Percentiles rank a stretch among this genome's conserved stretches.
Conservation (phyloP, 192 early-diverging fungal genomes). For the Neocallimastix lanati region DNA sequence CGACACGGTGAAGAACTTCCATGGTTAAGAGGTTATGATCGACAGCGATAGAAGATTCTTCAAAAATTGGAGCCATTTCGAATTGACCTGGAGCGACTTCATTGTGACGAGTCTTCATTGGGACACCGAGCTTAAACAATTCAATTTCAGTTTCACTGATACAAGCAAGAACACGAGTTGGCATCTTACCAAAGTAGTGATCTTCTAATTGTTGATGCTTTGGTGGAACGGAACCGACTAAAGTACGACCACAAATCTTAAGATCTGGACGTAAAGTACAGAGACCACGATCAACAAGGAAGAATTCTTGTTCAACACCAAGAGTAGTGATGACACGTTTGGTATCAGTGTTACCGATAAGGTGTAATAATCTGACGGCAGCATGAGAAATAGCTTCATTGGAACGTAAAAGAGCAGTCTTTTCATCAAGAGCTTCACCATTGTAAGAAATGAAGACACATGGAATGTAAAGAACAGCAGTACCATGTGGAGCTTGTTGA, state of each 20-base stretch:
- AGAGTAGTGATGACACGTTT: conserved; percentile 79
- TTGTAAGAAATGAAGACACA: no score
- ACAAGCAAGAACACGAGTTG: conserved; percentile 70
- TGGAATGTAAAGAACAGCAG: no score
- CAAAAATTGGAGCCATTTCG: conserved; percentile 95
- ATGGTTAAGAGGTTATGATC: no score
- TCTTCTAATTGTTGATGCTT: no score
- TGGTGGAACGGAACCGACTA: no score
- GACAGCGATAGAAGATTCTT: conserved; percentile 84
- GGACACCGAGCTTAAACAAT: conserved; percentile 81
- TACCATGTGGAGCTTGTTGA: conserved; percentile 78
- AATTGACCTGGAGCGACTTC: conserved; percentile 98
- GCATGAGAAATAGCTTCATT: conserved; percentile 69
- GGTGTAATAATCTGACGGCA: conserved; percentile 54
- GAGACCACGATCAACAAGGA: conserved; percentile 85
- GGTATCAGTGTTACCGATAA: conserved; percentile 53
- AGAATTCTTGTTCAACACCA: no score
- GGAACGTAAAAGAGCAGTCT: conserved; percentile 90
- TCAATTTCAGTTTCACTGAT: conserved; percentile 92
- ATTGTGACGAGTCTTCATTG: conserved; percentile 98
- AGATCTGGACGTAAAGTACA: conserved; percentile 89
- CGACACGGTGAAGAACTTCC: conserved; percentile 91
- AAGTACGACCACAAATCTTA: conserved; percentile 87
- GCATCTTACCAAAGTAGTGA: conserved; percentile 99
- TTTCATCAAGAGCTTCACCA: no score